These are phyloP conservation scores for Nigrospora osmanthi DNA, from an alignment of 2,329 filamentous ascomycete genomes.

Conservation along the genomic window DNA sequence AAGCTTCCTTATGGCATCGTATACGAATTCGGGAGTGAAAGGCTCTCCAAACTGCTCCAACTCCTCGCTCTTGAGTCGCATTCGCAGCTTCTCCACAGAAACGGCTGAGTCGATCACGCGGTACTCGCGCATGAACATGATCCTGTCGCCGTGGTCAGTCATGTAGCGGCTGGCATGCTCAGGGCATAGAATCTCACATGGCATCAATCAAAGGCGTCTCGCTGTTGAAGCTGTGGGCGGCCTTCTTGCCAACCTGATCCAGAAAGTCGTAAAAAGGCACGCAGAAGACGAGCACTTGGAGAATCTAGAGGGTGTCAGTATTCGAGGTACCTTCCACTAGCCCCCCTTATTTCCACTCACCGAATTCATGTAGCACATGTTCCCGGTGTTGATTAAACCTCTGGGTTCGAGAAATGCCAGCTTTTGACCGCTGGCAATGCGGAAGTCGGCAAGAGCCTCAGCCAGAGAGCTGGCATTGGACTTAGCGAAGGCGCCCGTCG, in stretches of 20 bases:
- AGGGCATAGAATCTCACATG: conserved; percentile 52
- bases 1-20: conserved; percentile 80
- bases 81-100: conserved; percentile 64
- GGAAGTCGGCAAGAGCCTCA: conserved; percentile 70
- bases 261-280: conserved; percentile 91
- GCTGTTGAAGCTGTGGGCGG: conserved; percentile 87
- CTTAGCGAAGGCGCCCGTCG: conserved; percentile 29
- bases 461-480: conserved; percentile 27
- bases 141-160: conserved; percentile 41
- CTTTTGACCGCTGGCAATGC: conserved; percentile 55
- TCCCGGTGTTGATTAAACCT: conserved; percentile 91
- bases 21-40: conserved; percentile 91
- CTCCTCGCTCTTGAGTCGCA: conserved; percentile 71
- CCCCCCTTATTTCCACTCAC: conserved; percentile 44
- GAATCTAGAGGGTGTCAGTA: conserved; percentile 53
- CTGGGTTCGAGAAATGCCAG: conserved; percentile 83
- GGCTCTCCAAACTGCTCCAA: conserved; percentile 85
- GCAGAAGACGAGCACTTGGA: conserved; percentile 93
- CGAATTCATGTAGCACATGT: conserved; percentile 99
- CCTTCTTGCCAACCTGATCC: conserved; percentile 75
- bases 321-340: not conserved
- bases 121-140: conserved; percentile 94
- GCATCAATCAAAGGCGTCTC: conserved; percentile 90
- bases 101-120: conserved; percentile 73
- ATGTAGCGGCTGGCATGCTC: not conserved